These are phyloP conservation scores for Solioccasus polychromus DNA, from an alignment of 768 basidiomycete species.

Conservation along the genomic window DNA sequence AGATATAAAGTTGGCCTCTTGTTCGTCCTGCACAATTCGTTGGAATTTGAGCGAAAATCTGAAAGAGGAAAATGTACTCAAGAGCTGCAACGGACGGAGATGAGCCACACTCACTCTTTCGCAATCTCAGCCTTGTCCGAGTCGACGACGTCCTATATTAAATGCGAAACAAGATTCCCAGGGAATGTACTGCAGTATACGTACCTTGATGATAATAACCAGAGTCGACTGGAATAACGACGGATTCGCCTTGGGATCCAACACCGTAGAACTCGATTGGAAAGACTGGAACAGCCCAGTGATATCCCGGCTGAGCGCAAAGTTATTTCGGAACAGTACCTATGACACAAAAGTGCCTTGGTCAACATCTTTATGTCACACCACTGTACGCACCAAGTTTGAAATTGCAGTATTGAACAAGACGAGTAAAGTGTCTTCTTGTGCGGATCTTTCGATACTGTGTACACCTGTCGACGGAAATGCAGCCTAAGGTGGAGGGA, in stretches of 20 bases:
- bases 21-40: constrained; percentile 59
- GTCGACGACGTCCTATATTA: constrained; percentile 60
- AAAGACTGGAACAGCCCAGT: constrained; percentile 60
- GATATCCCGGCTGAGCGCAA: constrained; percentile 58
- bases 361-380: too few relatives aligned
- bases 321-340: constrained; percentile 67
- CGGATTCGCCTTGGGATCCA: constrained; percentile 59
- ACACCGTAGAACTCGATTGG: constrained; percentile 52
- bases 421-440: too few relatives aligned
- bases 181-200: too few relatives aligned
- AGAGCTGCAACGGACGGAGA: background rate
- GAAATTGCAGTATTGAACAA: too few relatives aligned
- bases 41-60: constrained; percentile 59
- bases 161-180: background rate
- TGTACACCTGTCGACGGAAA: constrained; percentile 43
- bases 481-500: too few relatives aligned
- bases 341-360: too few relatives aligned
- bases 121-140: constrained; percentile 57
- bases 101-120: constrained; percentile 42
- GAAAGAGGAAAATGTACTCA: background rate
- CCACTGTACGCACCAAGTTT: too few relatives aligned
- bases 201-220: too few relatives aligned
- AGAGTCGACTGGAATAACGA: constrained; percentile 57
- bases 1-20: constrained; percentile 60
- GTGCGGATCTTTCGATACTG: constrained; percentile 59